Evolutionary conservation across 1,284 basidiomycete genomes (phyloP).

Genomic region (Melanopsichium pennsylvanicum): DNA sequence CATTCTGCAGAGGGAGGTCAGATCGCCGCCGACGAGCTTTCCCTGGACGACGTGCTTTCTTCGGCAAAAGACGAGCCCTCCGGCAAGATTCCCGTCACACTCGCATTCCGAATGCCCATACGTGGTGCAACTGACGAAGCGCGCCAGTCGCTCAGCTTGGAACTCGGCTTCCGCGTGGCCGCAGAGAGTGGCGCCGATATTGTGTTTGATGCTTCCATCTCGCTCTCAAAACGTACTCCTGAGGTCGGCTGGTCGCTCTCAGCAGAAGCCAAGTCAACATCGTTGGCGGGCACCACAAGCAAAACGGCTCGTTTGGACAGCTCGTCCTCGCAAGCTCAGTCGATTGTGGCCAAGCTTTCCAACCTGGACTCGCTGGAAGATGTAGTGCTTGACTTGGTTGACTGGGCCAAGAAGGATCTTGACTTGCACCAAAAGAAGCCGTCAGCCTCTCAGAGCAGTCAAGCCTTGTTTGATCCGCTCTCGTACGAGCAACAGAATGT

Average conservation of each 20-base stretch:
- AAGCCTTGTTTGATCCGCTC: slow-evolving; percentile 29
- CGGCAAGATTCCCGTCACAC: slow-evolving; percentile 25
- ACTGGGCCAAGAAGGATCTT: slow-evolving; percentile 31
- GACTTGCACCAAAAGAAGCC: slow-evolving; percentile 15
- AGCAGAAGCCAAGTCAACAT: slow-evolving; percentile 5
- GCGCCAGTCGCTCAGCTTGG: slow-evolving; percentile 19
- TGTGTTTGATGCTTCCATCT: slow-evolving; percentile 23
- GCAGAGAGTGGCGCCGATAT: slow-evolving; percentile 7
- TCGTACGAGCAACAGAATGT: slow-evolving; percentile 61
- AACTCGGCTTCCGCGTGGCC: slow-evolving; percentile 21
- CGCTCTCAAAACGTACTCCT: slow-evolving; percentile 8
- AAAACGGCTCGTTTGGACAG: slow-evolving; percentile 17
- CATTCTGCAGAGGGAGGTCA: not conserved
- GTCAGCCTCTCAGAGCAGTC: too few relatives aligned
- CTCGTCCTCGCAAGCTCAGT: slow-evolving; percentile 13
- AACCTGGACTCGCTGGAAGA: slow-evolving; percentile 32
- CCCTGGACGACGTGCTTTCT: slow-evolving; percentile 28
- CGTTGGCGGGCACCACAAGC: not conserved
- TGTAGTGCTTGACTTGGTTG: slow-evolving; percentile 15
- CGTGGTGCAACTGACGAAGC: slow-evolving; percentile 11
- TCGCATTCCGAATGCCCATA: slow-evolving; percentile 30
- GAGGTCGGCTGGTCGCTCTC: slow-evolving; percentile 22
- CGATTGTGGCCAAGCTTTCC: slow-evolving; percentile 11
- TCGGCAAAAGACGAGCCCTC: not conserved
- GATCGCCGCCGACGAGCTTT: slow-evolving; percentile 2